These are phyloP conservation scores for Cercospora brassicicola DNA, from an alignment of 2,329 filamentous ascomycete genomes.

Conservation along the genomic window DNA sequence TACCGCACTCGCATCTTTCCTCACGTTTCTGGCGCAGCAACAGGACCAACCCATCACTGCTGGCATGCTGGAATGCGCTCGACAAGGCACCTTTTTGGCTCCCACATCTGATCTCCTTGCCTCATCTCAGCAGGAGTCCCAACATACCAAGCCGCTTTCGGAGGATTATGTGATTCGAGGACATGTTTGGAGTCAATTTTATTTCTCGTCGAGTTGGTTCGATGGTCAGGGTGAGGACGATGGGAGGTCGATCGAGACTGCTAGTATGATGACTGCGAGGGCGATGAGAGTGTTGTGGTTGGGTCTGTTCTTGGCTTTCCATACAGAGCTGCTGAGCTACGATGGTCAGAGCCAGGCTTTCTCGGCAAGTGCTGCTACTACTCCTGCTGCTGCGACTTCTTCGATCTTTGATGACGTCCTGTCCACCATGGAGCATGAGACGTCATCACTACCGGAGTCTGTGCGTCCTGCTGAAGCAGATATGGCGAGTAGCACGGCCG, in stretches of 20 bases:
- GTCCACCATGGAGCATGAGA: not conserved
- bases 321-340: conserved; percentile 27
- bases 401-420: not conserved
- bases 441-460: not conserved
- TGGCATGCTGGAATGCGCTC: conserved; percentile 38
- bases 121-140: not conserved
- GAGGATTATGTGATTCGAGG: conserved; percentile 70
- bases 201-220: conserved; percentile 63
- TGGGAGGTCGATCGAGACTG: conserved; percentile 40
- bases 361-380: conserved; percentile 15
- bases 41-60: conserved; percentile 39
- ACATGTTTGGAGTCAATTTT: conserved; percentile 59
- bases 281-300: conserved; percentile 33
- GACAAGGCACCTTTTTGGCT: conserved; percentile 43
- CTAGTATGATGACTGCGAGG: conserved; percentile 18
- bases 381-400: not conserved
- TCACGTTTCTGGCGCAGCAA: conserved; percentile 53
- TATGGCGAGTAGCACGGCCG: conserved; percentile 3
- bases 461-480: conserved; percentile 18
- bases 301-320: conserved; percentile 32
- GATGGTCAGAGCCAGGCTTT: conserved; percentile 25
- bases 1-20: conserved; percentile 52
- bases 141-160: conserved; percentile 56
- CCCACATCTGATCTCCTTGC: conserved; percentile 1
- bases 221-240: conserved; percentile 65